Conservation (phyloP, 2,329 filamentous ascomycete species). For the Xylaria sp. region DNA sequence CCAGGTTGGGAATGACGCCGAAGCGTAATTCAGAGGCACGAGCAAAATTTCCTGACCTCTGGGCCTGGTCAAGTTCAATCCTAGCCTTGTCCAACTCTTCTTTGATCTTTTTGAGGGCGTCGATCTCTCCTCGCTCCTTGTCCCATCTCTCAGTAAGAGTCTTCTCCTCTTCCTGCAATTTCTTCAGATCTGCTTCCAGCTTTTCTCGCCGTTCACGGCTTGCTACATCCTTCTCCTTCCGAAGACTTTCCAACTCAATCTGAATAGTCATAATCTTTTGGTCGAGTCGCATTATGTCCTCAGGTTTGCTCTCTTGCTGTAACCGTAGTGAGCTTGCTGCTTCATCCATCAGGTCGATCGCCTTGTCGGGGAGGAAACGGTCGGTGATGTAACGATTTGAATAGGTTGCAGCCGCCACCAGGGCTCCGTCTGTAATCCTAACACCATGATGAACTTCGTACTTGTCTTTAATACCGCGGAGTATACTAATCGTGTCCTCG, state of each 20-base stretch:
- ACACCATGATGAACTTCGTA: constrained; percentile 98
- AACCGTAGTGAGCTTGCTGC: constrained; percentile 86
- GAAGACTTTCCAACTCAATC: constrained; percentile 90
- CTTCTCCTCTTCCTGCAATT: constrained; percentile 75
- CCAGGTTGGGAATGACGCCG: constrained; percentile 79
- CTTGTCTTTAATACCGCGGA: constrained; percentile 94
- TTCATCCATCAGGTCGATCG: constrained; percentile 95
- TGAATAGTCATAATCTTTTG: constrained; percentile 97
- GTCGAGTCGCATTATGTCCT: constrained; percentile 89
- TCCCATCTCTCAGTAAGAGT: constrained; percentile 84
- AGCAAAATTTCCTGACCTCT: constrained; percentile 85
- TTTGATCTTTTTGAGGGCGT: constrained; percentile 83
- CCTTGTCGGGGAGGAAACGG: constrained; percentile 93
- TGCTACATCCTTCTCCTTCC: constrained; percentile 90
- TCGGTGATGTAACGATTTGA: constrained; percentile 97
- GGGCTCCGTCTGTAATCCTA: constrained; percentile 85
- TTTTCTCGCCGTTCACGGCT: constrained; percentile 88
- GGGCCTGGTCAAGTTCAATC: constrained; percentile 83
- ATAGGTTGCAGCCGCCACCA: constrained; percentile 89
- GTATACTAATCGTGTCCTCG: constrained; percentile 89
- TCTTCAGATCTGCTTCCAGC: constrained; percentile 75
- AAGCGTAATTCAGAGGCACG: constrained; percentile 91
- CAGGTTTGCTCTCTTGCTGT: constrained; percentile 96
- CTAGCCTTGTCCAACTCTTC: constrained; percentile 85
- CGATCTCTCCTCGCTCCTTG: constrained; percentile 82